A percentile compares a stretch with the other conserved stretches of the same genome.
These are phyloP conservation scores for Saposhnikovia divaricata DNA, from an alignment of 129 eudicot species.

Conservation along the genomic window DNA sequence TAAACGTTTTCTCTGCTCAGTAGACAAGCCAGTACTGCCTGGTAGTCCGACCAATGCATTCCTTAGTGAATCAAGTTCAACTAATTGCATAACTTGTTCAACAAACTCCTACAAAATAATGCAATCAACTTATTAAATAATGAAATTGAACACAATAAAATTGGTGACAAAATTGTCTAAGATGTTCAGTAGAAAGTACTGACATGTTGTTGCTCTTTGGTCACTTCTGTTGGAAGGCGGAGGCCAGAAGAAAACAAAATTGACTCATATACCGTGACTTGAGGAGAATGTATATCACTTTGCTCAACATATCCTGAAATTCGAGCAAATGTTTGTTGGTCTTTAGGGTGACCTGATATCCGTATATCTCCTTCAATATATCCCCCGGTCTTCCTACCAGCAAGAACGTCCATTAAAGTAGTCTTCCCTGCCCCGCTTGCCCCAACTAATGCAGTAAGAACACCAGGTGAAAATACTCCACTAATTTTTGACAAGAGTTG, in stretches of 20 bases:
- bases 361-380: slow-evolving; percentile 88
- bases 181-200: slow-evolving; percentile 6
- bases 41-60: slow-evolving; percentile 82
- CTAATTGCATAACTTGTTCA: slow-evolving; percentile 70
- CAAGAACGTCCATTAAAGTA: slow-evolving; percentile 83
- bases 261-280: slow-evolving; percentile 77
- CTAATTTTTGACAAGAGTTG: slow-evolving; percentile 63
- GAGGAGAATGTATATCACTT: slow-evolving; percentile 92
- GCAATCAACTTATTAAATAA: background rate
- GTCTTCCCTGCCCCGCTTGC: slow-evolving; percentile 95
- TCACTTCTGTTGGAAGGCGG: slow-evolving; percentile 67
- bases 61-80: slow-evolving; percentile 64
- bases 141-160: background rate
- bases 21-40: slow-evolving; percentile 63
- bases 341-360: slow-evolving; percentile 72
- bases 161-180: background rate
- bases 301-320: slow-evolving; percentile 83
- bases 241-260: slow-evolving; percentile 71
- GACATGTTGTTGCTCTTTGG: slow-evolving; percentile 43
- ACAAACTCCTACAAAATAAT: slow-evolving; percentile 52
- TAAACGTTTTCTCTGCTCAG: slow-evolving; percentile 84
- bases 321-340: slow-evolving; percentile 77
- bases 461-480: slow-evolving; percentile 87
- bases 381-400: slow-evolving; percentile 94
- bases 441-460: slow-evolving; percentile 83